Evolutionary conservation across 2,329 filamentous ascomycete species (phyloP).

Genomic region (Fusarium sp.): DNA sequence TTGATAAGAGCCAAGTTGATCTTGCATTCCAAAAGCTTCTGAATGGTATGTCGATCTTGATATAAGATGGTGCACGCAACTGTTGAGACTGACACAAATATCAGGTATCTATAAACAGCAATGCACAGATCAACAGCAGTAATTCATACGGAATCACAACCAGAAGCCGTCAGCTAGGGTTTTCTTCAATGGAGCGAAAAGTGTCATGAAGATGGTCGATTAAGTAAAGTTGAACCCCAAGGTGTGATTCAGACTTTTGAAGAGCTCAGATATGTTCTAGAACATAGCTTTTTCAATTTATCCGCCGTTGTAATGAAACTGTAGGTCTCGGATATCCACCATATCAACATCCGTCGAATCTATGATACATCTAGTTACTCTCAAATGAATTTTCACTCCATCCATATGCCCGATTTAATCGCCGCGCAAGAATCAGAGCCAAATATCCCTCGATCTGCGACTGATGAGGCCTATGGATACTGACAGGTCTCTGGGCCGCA

Average conservation of each 20-base stretch:
- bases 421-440: constrained; percentile 47
- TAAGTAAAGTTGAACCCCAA: not conserved
- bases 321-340: not conserved
- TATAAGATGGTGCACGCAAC: not conserved
- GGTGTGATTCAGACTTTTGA: too few relatives aligned
- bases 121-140: not conserved
- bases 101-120: not conserved
- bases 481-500: constrained; percentile 49
- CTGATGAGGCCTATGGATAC: constrained; percentile 55
- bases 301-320: not conserved
- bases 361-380: constrained; percentile 3
- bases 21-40: not conserved
- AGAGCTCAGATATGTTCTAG: too few relatives aligned
- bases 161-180: rapidly evolving
- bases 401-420: constrained; percentile 54
- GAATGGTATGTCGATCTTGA: not conserved
- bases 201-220: not conserved
- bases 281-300: too few relatives aligned
- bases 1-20: not conserved
- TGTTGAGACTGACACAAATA: not conserved
- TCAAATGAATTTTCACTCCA: constrained; percentile 54
- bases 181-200: not conserved
- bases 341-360: too few relatives aligned
- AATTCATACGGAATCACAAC: too few relatives aligned
- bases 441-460: constrained; percentile 53